Conservation (phyloP, 768 basidiomycete genomes). For the Hypsizygus marmoreus region DNA sequence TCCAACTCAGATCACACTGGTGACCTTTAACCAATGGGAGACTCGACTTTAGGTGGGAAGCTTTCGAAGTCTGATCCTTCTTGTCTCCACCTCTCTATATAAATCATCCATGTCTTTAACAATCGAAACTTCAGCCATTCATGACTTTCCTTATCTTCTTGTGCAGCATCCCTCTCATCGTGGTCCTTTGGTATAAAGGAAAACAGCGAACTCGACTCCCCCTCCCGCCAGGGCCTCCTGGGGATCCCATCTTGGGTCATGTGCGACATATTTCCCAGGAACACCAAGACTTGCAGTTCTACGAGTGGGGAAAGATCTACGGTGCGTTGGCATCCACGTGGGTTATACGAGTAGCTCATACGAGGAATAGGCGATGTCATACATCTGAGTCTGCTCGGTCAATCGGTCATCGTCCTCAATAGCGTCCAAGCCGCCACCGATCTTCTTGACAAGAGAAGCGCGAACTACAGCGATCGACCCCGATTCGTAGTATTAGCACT, state of each 20-base stretch:
- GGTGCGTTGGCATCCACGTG: conserved; percentile 3
- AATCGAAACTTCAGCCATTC: too few relatives aligned
- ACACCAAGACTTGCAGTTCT: conserved; percentile 13
- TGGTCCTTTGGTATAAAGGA: too few relatives aligned
- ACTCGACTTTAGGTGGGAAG: too few relatives aligned
- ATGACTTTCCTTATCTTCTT: too few relatives aligned
- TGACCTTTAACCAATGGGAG: too few relatives aligned
- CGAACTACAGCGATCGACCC: conserved; percentile 19
- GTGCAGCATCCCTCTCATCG: too few relatives aligned
- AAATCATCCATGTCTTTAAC: too few relatives aligned
- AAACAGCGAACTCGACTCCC: too few relatives aligned
- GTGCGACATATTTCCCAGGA: conserved; percentile 9
- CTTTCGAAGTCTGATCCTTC: too few relatives aligned
- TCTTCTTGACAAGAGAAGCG: conserved; percentile 15
- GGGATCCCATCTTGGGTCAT: conserved; percentile 19
- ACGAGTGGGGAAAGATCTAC: conserved; percentile 18
- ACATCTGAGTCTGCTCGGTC: conserved; percentile 8
- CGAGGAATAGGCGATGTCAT: conserved; percentile 15
- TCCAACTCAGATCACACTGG: too few relatives aligned
- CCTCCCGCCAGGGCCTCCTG: conserved; percentile 19
- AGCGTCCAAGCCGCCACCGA: conserved; percentile 15
- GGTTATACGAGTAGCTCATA: background rate
- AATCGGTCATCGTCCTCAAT: conserved; percentile 18
- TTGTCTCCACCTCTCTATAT: too few relatives aligned
- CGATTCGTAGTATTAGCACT: conserved; percentile 16